Conservation (phyloP, 2,329 filamentous ascomycete species). For the Calonectria crousiana region DNA sequence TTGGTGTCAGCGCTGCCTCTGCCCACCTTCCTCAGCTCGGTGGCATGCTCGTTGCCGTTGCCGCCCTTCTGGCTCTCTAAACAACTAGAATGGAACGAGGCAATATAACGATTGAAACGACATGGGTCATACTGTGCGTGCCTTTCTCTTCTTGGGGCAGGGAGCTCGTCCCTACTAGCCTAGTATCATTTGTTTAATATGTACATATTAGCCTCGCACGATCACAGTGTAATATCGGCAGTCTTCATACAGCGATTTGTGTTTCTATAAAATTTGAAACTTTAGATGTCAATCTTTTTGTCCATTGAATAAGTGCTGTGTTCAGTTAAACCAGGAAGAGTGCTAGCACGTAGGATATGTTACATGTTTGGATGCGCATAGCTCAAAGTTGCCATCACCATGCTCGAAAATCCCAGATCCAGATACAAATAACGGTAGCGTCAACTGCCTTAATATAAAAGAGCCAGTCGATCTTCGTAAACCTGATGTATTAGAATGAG, state of each 20-base stretch:
- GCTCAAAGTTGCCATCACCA: no score
- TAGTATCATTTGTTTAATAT: conserved; percentile 7
- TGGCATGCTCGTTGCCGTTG: not conserved
- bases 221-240: not conserved
- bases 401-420: no score
- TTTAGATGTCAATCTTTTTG: not conserved
- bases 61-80: conserved; percentile 4
- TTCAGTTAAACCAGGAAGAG: not conserved
- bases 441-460: no score
- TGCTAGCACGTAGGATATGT: not conserved
- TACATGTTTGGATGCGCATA: not conserved
- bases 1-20: conserved; percentile 10
- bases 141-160: not conserved
- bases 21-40: not conserved
- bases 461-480: no score
- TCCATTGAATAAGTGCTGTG: not conserved
- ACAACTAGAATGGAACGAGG: not conserved
- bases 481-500: no score
- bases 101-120: conserved; percentile 1
- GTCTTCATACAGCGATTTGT: not conserved
- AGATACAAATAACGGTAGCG: no score
- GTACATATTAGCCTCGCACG: not conserved
- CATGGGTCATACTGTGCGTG: not conserved
- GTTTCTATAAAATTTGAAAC: not conserved
- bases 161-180: not conserved